Conservation (phyloP, 495 filamentous ascomycete species). For the Aspergillus nidulans region DNA sequence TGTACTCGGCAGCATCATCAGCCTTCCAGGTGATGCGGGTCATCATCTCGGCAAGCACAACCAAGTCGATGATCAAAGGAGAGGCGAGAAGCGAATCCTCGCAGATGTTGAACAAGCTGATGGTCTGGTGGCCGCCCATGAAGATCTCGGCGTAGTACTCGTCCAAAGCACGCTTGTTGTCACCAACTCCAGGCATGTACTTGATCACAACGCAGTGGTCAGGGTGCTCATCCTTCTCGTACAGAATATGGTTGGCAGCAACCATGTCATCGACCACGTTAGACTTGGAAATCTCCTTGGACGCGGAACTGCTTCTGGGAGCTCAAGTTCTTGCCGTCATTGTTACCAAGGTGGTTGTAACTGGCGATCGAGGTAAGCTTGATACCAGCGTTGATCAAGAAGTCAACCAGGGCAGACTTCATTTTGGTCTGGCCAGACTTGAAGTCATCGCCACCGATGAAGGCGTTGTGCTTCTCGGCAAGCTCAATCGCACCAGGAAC, state of each 20-base stretch:
- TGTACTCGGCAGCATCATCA: conserved; percentile 64
- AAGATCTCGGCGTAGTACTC: conserved; percentile 99
- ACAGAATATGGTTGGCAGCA: conserved; percentile 85
- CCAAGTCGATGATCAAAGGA: conserved; percentile 94
- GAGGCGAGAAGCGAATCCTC: conserved; percentile 98
- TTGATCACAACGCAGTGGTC: conserved; percentile 92
- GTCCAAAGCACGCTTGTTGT: conserved; percentile 98
- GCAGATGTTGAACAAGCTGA: conserved; percentile 97
- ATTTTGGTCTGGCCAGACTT: conserved; percentile 99
- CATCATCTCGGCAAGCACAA: conserved; percentile 93
- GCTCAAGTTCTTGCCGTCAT: conserved; percentile 97
- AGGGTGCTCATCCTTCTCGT: conserved; percentile 81
- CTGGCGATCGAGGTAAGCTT: conserved; percentile 98
- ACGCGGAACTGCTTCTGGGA: conserved; percentile 97
- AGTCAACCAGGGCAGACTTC: conserved; percentile 98
- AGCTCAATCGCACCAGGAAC: conserved; percentile 88
- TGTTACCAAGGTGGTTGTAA: conserved; percentile 99
- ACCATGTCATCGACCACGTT: conserved; percentile 99
- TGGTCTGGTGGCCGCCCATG: conserved; percentile 97
- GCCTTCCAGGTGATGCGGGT: conserved; percentile 92
- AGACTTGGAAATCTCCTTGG: conserved; percentile 98
- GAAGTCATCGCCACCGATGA: conserved; percentile 98
- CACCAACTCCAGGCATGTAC: conserved; percentile 98
- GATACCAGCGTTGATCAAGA: conserved; percentile 97
- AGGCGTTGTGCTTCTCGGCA: conserved; percentile 81